Conservation (phyloP, 1,284 basidiomycete genomes). For the Anthracocystis panici-leucophaei region DNA sequence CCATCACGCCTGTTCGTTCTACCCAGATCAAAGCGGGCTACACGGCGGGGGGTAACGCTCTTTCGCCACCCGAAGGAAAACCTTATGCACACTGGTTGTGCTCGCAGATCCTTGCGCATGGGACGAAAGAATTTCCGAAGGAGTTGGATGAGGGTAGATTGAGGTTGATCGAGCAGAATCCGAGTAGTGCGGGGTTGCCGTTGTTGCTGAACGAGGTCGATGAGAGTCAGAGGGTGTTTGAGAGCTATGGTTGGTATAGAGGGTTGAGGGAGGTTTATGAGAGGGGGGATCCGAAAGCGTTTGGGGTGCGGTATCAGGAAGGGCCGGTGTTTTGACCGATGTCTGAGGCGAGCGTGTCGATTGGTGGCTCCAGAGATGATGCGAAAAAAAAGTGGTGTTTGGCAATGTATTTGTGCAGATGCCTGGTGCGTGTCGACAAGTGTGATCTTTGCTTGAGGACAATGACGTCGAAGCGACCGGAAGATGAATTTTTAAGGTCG, state of each 20-base stretch:
- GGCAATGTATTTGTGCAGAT: background rate
- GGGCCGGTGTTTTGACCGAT: constrained; percentile 22
- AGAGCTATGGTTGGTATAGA: constrained; percentile 36
- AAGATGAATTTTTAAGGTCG: background rate
- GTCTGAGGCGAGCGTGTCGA: too few species aligned
- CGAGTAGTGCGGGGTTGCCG: constrained; percentile 25
- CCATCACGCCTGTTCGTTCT: constrained; percentile 36
- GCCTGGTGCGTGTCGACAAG: background rate
- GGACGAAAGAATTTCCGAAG: constrained; percentile 16
- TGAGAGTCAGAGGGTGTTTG: constrained; percentile 29
- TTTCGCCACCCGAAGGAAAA: constrained; percentile 22
- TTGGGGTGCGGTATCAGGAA: constrained; percentile 23
- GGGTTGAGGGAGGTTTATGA: constrained; percentile 28
- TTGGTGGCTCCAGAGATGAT: too few species aligned
- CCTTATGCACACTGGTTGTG: constrained; percentile 32
- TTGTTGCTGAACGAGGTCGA: constrained; percentile 57
- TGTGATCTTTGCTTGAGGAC: background rate
- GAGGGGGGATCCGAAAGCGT: constrained; percentile 35
- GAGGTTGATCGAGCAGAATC: constrained; percentile 17
- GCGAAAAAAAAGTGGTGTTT: background rate
- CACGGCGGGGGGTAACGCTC: constrained; percentile 38
- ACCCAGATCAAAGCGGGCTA: constrained; percentile 34
- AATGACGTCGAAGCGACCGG: background rate
- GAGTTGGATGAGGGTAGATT: constrained; percentile 15
- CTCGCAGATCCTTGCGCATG: constrained; percentile 5